Percentiles rank a stretch among this genome's conserved stretches.
These are phyloP conservation scores for Suillus alpinus DNA, from an alignment of 768 basidiomycete species.

Conservation along the genomic window DNA sequence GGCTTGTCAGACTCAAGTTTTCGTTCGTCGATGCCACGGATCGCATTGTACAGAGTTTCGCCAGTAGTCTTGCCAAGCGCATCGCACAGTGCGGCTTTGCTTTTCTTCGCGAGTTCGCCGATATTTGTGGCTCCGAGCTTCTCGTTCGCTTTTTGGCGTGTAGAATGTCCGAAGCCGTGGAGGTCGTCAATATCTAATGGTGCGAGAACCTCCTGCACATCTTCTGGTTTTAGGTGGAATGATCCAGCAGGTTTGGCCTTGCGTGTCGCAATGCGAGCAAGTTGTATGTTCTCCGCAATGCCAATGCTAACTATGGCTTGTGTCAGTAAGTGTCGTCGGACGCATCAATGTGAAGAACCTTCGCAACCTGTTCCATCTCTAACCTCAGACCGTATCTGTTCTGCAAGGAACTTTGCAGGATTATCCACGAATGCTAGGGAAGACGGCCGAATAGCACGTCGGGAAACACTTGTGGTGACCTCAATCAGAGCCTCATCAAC, in stretches of 20 bases:
- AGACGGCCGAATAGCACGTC: conserved; percentile 23
- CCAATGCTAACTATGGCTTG: conserved; percentile 79
- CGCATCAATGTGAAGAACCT: conserved; percentile 40
- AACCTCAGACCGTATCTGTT: conserved; percentile 76
- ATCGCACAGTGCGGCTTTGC: conserved; percentile 62
- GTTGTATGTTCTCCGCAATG: conserved; percentile 85
- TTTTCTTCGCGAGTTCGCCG: conserved; percentile 63
- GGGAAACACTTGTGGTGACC: conserved; percentile 61
- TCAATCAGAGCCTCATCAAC: conserved; percentile 96
- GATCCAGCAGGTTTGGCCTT: conserved; percentile 89
- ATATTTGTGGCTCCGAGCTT: conserved; percentile 73
- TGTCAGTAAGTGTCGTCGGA: not conserved
- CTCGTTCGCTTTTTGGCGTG: conserved; percentile 73
- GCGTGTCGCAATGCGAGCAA: conserved; percentile 89
- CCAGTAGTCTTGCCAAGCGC: conserved; percentile 79
- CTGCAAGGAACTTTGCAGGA: conserved; percentile 74
- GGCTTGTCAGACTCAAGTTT: conserved; percentile 81
- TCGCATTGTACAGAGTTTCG: conserved; percentile 78
- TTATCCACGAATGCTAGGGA: conserved; percentile 38
- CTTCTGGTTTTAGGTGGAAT: conserved; percentile 63
- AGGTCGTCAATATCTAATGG: conserved; percentile 76
- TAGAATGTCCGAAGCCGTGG: conserved; percentile 82
- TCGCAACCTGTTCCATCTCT: conserved; percentile 80
- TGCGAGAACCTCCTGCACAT: conserved; percentile 53
- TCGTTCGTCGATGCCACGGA: conserved; percentile 81